Evolutionary conservation across 202 grass and related monocot genomes (phyloP).

Genomic region (Musa balbisiana): DNA sequence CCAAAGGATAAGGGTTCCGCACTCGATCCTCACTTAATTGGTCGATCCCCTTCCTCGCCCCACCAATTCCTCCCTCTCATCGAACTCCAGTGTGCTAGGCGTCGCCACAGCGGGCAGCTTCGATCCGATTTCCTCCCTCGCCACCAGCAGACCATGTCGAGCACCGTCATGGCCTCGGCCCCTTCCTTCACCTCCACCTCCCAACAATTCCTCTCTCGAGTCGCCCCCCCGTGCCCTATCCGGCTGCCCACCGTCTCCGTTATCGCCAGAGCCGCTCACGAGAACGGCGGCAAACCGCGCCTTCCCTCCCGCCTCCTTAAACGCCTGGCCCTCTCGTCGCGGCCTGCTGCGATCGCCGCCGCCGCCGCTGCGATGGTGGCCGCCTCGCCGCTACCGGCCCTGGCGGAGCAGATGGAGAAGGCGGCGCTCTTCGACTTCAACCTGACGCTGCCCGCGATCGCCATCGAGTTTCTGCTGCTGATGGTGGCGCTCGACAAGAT

Average conservation of each 20-base stretch:
- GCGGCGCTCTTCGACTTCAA: conserved; percentile 92
- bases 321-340: conserved; percentile 13
- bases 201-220: not conserved
- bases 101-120: too few species aligned
- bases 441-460: conserved; percentile 75
- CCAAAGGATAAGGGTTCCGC: too few species aligned
- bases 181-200: not conserved
- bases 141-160: conserved; percentile 6
- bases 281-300: conserved; percentile 1
- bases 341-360: conserved; percentile 32
- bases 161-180: conserved; percentile 19
- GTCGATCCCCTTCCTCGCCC: too few species aligned
- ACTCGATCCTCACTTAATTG: too few species aligned
- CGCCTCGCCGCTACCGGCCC: conserved; percentile 47
- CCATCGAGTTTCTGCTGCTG: conserved; percentile 78
- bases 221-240: not conserved
- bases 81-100: too few species aligned
- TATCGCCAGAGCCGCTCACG: not conserved
- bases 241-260: not conserved
- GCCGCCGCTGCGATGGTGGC: conserved; percentile 37
- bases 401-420: conserved; percentile 94
- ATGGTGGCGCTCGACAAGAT: conserved; percentile 98
- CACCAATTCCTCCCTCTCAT: too few species aligned
- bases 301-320: conserved; percentile 16
- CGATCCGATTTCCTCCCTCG: not conserved